Evolutionary conservation across 768 basidiomycete genomes (phyloP), one percentile per base, ranked within the genome.

Genomic region (Mrakia frigida): DNA sequence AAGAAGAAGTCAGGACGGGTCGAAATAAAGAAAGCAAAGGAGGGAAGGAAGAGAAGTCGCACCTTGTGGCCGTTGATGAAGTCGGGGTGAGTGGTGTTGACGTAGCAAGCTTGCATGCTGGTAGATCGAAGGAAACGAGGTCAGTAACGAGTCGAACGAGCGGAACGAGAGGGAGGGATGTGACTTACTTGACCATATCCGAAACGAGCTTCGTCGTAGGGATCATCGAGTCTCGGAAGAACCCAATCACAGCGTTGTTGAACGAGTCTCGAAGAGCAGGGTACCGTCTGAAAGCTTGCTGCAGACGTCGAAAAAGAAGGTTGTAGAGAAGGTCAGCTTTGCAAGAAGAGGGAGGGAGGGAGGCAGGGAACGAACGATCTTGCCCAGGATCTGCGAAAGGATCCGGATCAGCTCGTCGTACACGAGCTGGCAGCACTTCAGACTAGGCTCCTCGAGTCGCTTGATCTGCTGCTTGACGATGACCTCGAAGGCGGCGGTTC

Each of bases 381-480:
- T 97, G 79, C 82, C 83, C n/a, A 99, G 86, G 2, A 98, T 85
- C 80, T 97, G 94, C 25, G 91, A 90, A 60, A 99, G 88, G 78
- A 99, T 99, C 68, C 97, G 90, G 82, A 98, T 97, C 56, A 99
- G 88, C 82, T 98, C 97, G 80, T 98, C 97, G 79, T 98, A 98
- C 5, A 99, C 92, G 77, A 98, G 86, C 79, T 94, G 90, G 81
- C 94, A 96, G 81, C 97, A 98, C 82, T 95, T 95, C 80, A 98
- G 84, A 79, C 88, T 86, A 18, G 97, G 97, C 10, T 98, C 97
- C 82, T 98, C 97, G 73, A 99, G 85, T 59, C 97, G 89, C 84
- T 94, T 92, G 84, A 99, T 99, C 84, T 99, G 97, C 83, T 98
- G 93, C 86, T 98, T 99, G 80, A 98, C 93, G 80, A 99, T 98